Conservation (phyloP, 2,329 filamentous ascomycete species). For the Talaromyces sp. region DNA sequence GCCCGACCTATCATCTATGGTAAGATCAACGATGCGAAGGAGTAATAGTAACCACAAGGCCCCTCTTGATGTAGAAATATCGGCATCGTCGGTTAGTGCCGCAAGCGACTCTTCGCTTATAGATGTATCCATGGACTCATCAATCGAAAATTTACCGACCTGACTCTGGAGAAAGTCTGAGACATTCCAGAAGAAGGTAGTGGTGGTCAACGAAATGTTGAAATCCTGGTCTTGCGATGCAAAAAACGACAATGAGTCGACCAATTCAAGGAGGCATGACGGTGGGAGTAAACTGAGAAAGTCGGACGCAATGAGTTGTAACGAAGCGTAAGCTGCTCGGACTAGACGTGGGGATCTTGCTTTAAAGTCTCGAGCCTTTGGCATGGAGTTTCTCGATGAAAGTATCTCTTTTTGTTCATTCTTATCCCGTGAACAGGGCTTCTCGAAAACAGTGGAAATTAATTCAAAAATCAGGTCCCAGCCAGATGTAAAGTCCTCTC, state of each 20-base stretch:
- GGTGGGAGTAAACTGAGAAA: conserved; percentile 71
- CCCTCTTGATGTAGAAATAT: conserved; percentile 53
- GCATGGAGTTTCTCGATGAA: conserved; percentile 15
- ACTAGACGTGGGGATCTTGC: conserved; percentile 66
- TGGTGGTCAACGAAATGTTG: conserved; percentile 90
- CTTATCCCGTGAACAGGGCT: conserved; percentile 19
- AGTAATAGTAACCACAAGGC: conserved; percentile 33
- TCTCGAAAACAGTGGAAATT: conserved; percentile 72
- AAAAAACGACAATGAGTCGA: conserved; percentile 85
- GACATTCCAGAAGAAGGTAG: conserved; percentile 93
- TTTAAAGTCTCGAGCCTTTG: conserved; percentile 16
- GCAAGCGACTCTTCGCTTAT: conserved; percentile 54
- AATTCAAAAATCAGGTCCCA: conserved; percentile 85
- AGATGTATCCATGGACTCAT: conserved; percentile 37
- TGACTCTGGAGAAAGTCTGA: conserved; percentile 71
- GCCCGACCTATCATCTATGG: conserved; percentile 37
- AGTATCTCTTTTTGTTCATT: conserved; percentile 23
- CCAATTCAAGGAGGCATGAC: conserved; percentile 67
- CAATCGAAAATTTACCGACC: conserved; percentile 39
- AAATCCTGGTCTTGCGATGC: conserved; percentile 85
- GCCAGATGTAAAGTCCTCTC: conserved; percentile 73
- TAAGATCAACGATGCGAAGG: conserved; percentile 35
- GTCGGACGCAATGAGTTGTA: conserved; percentile 91
- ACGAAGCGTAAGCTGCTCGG: conserved; percentile 77
- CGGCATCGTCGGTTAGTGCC: conserved; percentile 55